These are phyloP conservation scores for Botrytis tulipae DNA, from an alignment of 2,329 filamentous ascomycete genomes.

Conservation along the genomic window DNA sequence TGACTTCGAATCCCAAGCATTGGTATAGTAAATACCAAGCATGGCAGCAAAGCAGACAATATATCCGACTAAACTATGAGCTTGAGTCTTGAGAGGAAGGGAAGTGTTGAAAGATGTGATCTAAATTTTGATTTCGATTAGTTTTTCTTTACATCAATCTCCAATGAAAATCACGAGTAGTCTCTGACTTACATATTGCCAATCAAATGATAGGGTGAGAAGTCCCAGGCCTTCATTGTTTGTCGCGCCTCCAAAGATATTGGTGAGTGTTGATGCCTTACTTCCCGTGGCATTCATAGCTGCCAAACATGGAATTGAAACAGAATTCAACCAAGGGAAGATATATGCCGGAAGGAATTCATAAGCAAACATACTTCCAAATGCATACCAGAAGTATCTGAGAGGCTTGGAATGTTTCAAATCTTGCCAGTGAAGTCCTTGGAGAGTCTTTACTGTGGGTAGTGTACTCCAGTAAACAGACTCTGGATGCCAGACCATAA, in stretches of 20 bases:
- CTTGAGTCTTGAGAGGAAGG: slow-evolving; percentile 51
- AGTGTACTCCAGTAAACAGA: slow-evolving; percentile 48
- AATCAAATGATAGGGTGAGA: slow-evolving; percentile 45
- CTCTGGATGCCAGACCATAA: slow-evolving; percentile 48
- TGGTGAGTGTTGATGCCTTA: slow-evolving; percentile 45
- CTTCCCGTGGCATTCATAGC: slow-evolving; percentile 36
- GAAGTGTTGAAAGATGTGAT: slow-evolving; percentile 54
- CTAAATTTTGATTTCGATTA: slow-evolving; percentile 36
- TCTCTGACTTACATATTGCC: slow-evolving; percentile 45
- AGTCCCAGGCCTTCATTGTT: slow-evolving; percentile 48
- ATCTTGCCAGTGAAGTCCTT: slow-evolving; percentile 43
- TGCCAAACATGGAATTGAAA: slow-evolving; percentile 48
- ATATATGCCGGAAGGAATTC: slow-evolving; percentile 50
- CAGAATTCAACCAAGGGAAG: slow-evolving; percentile 45
- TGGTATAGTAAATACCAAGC: slow-evolving; percentile 46
- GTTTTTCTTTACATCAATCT: background rate
- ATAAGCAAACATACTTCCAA: slow-evolving; percentile 46
- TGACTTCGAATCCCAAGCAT: slow-evolving; percentile 43
- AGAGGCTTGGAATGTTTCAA: slow-evolving; percentile 43
- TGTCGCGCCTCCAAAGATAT: slow-evolving; percentile 48
- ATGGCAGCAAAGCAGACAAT: slow-evolving; percentile 50
- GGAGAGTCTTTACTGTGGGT: slow-evolving; percentile 42
- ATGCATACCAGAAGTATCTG: slow-evolving; percentile 45
- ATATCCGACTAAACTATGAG: slow-evolving; percentile 48
- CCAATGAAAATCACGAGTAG: background rate